These are phyloP conservation scores for Xylaria sp. DNA, from an alignment of 2,329 filamentous ascomycete genomes.

Conservation along the genomic window DNA sequence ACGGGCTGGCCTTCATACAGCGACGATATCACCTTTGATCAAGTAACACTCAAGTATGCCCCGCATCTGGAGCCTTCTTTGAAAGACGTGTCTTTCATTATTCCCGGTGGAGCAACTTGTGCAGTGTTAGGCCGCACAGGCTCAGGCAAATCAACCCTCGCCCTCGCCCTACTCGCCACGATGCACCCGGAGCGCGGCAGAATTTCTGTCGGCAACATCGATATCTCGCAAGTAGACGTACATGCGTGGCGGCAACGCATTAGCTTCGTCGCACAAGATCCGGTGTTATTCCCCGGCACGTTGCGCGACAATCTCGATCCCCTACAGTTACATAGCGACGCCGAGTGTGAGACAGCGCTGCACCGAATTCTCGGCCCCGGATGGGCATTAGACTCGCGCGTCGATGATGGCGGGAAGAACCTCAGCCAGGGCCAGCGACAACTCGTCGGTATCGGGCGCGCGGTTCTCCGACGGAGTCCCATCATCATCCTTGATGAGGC, in stretches of 20 bases:
- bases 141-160: constrained; percentile 85
- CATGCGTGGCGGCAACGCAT: constrained; percentile 66
- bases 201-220: constrained; percentile 65
- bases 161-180: constrained; percentile 67
- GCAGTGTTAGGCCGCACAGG: constrained; percentile 84
- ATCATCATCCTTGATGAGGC: constrained; percentile 73
- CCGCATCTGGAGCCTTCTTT: constrained; percentile 80
- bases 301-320: constrained; percentile 76
- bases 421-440: constrained; percentile 72
- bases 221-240: constrained; percentile 65
- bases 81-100: constrained; percentile 73
- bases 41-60: constrained; percentile 83
- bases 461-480: constrained; percentile 68
- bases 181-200: constrained; percentile 62
- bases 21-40: constrained; percentile 79
- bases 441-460: constrained; percentile 69
- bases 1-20: constrained; percentile 79
- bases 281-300: constrained; percentile 69
- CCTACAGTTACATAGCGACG: constrained; percentile 65
- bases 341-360: constrained; percentile 63
- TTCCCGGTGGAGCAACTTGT: constrained; percentile 72
- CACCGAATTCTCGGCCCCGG: constrained; percentile 66
- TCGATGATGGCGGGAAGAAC: constrained; percentile 71
- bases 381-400: constrained; percentile 61
- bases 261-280: constrained; percentile 73